These are phyloP conservation scores for Starmerella floris DNA, from an alignment of 805 yeast genomes.

Conservation along the genomic window DNA sequence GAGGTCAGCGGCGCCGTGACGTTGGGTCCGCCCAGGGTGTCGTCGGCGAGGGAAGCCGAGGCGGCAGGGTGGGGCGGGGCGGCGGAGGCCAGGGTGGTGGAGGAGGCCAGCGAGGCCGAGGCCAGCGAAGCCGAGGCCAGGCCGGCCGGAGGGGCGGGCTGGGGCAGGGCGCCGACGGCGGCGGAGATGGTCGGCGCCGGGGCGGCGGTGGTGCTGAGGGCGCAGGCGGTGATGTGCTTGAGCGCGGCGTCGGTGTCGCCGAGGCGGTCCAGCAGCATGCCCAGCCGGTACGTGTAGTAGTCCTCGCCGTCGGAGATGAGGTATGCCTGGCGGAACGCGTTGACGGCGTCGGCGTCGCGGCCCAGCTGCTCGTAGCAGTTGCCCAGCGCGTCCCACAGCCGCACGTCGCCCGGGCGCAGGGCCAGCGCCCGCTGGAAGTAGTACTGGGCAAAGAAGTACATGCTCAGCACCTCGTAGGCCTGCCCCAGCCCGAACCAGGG, in stretches of 20 bases:
- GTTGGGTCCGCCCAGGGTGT: neutral
- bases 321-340: constrained; percentile 68
- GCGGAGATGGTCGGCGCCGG: neutral
- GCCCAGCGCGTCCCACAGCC: constrained; percentile 96
- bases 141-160: neutral
- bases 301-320: constrained; percentile 43
- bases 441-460: constrained; percentile 83
- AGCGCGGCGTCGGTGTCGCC: constrained; percentile 43
- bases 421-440: constrained; percentile 86
- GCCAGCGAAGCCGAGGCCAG: neutral
- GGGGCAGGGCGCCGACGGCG: neutral
- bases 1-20: neutral
- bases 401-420: constrained; percentile 71
- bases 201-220: constrained; percentile 17
- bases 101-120: neutral
- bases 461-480: constrained; percentile 91
- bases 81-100: neutral
- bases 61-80: neutral
- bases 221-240: constrained; percentile 51
- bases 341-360: constrained; percentile 58
- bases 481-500: constrained; percentile 99
- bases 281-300: constrained; percentile 50
- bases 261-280: constrained; percentile 46
- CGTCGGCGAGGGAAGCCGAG: neutral
- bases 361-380: constrained; percentile 73